phyloP scores from a whole-genome alignment of 2,329 filamentous ascomycete species.

The Ciborinia camelliae region DNA sequence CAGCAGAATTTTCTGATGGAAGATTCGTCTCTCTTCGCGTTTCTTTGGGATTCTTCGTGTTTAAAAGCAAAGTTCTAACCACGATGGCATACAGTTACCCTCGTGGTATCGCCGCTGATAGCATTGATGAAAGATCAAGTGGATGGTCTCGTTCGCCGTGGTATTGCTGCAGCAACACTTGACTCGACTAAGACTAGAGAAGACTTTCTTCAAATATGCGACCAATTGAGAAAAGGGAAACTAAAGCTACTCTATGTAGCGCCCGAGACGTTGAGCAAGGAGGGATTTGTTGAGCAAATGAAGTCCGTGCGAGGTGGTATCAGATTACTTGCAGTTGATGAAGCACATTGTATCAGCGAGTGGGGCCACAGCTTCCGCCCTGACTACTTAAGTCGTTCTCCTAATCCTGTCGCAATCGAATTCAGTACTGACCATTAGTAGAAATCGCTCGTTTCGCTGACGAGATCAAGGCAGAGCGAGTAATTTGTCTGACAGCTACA shows the following conservation, averaged over 20 bases:
- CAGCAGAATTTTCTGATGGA: background rate
- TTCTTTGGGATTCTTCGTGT: background rate
- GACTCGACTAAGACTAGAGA: slow-evolving; percentile 52
- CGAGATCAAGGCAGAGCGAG: slow-evolving; percentile 55
- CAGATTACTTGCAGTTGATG: slow-evolving; percentile 55
- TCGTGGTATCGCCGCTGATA: slow-evolving; percentile 55
- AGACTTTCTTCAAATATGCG: slow-evolving; percentile 41
- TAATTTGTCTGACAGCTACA: slow-evolving; percentile 59
- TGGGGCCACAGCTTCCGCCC: slow-evolving; percentile 51
- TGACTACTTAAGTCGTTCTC: slow-evolving; percentile 47
- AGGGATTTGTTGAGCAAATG: slow-evolving; percentile 55
- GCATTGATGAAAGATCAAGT: slow-evolving; percentile 61
- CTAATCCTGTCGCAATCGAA: background rate
- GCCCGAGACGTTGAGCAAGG: slow-evolving; percentile 59
- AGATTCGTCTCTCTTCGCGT: background rate
- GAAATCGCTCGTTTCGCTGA: slow-evolving; percentile 52
- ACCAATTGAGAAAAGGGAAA: slow-evolving; percentile 46
- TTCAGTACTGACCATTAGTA: slow-evolving; percentile 21
- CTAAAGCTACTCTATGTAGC: slow-evolving; percentile 56
- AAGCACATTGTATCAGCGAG: slow-evolving; percentile 58
- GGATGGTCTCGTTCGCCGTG: slow-evolving; percentile 49
- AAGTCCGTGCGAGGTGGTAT: slow-evolving; percentile 53
- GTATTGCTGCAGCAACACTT: slow-evolving; percentile 51
- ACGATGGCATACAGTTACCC: slow-evolving; percentile 40
- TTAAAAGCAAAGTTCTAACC: background rate